Base-by-base conservation (phyloP, 2,329 filamentous ascomycete genomes). In the Zymoseptoria ardabiliae region DNA sequence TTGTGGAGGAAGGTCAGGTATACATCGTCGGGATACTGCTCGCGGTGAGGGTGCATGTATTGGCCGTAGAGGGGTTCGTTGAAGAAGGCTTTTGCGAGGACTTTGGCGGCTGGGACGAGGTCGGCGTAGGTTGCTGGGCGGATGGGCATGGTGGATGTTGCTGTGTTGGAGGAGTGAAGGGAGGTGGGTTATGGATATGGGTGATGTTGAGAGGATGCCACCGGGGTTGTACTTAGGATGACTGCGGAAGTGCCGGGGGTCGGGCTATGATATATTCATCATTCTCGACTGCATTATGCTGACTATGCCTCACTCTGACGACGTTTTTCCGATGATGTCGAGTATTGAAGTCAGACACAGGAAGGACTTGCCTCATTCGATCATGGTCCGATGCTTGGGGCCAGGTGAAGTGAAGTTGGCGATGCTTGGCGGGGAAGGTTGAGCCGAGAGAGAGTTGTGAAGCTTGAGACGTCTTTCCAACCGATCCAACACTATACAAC, bases 11-110 rank as follows among this genome's bases (percentile, higher is more conserved):
- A 70, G 53, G 61, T 60, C 6, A 68, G 63, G 49, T 67, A 64
- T 55, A 67, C 56, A 54, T 71, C 67, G 20, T 66, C 61, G 7
- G 69, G 69, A 30, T 64, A 70, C 23, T 60, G 28, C 11, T 65
- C 28, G 53, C 65, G 52, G 11, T 65, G 51, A 1, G 69, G 67
- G 50, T 71, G 67, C 58, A 63, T 62, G 56, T 63, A 55, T 45
- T 59, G 19, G 35, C 67, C 68, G 57, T 68, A 65, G 28, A 69
- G 58, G 4, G 56, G 57, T 57, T 71, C 68, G 30, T 70, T 59
- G 25, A 58, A 51, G 61, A 70, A 71, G 35, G 69, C 69, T 49
- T 55, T 55, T 4, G 66, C 64, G 22, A 66, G 61, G 50, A 66
- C 59, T 59, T 66, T 61, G 17, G 67, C 62, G 21, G 67, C 64